These are phyloP conservation scores for Yamadazyma sp. DNA, from an alignment of 1,139 yeast species.

Conservation along the genomic window DNA sequence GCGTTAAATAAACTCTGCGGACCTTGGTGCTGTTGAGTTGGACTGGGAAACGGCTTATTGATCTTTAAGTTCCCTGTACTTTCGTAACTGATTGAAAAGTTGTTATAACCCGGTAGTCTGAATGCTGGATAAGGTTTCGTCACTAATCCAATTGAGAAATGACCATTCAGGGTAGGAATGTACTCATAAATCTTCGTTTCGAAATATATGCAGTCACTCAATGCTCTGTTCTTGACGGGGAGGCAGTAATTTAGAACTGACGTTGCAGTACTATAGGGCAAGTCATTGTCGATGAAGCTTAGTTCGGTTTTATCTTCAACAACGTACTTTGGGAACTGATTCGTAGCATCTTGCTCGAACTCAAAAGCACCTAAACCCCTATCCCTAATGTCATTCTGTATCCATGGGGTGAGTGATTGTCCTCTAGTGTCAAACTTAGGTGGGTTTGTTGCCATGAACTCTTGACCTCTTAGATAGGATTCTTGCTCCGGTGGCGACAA, in stretches of 20 bases:
- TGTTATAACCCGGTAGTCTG: constrained; percentile 81
- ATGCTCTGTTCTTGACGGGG: constrained; percentile 54
- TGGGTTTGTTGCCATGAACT: constrained; percentile 32
- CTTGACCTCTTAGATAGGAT: constrained; percentile 36
- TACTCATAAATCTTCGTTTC: constrained; percentile 66
- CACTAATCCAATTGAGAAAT: constrained; percentile 73
- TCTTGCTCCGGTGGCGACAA: constrained; percentile 47
- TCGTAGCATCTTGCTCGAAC: constrained; percentile 36
- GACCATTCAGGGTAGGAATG: constrained; percentile 42
- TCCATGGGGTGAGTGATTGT: constrained; percentile 31
- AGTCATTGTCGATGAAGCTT: constrained; percentile 46
- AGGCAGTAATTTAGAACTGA: constrained; percentile 59
- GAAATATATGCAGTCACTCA: constrained; percentile 66
- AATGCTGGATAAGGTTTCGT: constrained; percentile 87
- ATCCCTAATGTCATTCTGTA: constrained; percentile 34
- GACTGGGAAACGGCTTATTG: constrained; percentile 69
- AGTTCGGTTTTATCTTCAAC: constrained; percentile 69
- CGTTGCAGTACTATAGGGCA: constrained; percentile 47
- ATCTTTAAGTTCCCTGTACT: constrained; percentile 79
- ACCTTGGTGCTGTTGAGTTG: constrained; percentile 45
- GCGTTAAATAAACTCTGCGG: constrained; percentile 56
- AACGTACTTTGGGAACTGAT: constrained; percentile 32
- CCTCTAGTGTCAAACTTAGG: constrained; percentile 38
- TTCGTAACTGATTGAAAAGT: constrained; percentile 84
- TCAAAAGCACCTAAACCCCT: constrained; percentile 44